Conservation (phyloP, 371 early-diverging fungal genomes). For the Massospora cicadina region DNA sequence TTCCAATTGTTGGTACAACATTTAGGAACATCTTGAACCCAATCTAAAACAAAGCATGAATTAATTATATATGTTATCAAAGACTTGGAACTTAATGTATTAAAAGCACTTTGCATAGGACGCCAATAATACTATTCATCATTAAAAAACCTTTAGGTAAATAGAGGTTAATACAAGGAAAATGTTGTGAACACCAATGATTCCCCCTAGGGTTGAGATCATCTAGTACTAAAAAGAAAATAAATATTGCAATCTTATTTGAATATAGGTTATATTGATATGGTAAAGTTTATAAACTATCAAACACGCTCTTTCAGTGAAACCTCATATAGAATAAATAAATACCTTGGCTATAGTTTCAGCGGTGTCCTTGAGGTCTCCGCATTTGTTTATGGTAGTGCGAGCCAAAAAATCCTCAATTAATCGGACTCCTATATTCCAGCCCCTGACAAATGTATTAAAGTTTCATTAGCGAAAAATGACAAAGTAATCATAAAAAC, state of each 20-base stretch:
- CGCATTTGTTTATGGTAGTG: conserved; percentile 60
- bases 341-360: conserved; percentile 74
- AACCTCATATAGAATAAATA: background rate
- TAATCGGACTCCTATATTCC: conserved; percentile 87
- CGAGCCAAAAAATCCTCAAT: conserved; percentile 93
- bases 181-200: no score
- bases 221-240: no score
- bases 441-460: conserved; percentile 48
- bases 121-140: no score
- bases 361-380: conserved; percentile 78
- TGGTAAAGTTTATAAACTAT: no score
- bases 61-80: background rate
- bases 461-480: no score
- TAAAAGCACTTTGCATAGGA: no score
- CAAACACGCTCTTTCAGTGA: background rate
- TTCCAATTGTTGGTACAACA: conserved; percentile 59
- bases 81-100: no score
- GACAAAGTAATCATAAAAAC: background rate
- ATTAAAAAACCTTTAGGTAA: no score
- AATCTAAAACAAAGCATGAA: conserved; percentile 23
- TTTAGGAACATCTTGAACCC: conserved; percentile 94
- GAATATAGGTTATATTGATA: no score
- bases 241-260: no score
- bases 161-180: no score
- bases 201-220: no score